phyloP scores from a whole-genome alignment of 345 rosid species.

The Arabidopsis arenosa region DNA sequence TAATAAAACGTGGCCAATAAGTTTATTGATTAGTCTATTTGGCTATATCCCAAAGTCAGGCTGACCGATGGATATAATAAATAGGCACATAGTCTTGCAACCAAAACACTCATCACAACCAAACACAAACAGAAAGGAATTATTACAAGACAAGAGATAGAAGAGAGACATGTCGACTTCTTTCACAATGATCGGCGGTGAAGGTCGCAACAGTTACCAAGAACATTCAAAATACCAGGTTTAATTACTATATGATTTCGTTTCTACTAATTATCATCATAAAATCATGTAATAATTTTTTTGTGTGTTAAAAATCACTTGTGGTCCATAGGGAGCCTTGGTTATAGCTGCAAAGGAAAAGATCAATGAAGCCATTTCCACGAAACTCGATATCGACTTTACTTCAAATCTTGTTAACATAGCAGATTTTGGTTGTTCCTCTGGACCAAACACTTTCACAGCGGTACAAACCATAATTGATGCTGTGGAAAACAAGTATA shows the following conservation, averaged over 20 bases:
- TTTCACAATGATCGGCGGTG: conserved; percentile 27
- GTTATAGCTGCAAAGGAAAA: conserved; percentile 39
- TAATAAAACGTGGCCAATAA: too few relatives aligned
- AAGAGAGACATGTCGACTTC: conserved; percentile 30
- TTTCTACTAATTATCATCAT: background rate
- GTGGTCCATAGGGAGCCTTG: conserved; percentile 41
- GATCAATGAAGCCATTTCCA: conserved; percentile 49
- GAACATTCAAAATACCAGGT: conserved; percentile 38
- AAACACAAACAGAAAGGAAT: background rate
- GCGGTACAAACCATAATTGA: conserved; percentile 54
- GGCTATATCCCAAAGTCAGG: background rate
- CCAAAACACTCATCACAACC: background rate
- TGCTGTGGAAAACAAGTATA: conserved; percentile 47
- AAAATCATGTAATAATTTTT: background rate
- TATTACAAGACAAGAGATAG: background rate
- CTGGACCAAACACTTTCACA: conserved; percentile 64
- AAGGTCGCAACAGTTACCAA: conserved; percentile 31
- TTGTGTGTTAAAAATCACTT: background rate
- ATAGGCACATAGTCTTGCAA: background rate
- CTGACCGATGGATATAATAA: background rate
- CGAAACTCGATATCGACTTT: conserved; percentile 47
- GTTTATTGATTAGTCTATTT: too few relatives aligned
- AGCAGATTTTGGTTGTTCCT: conserved; percentile 62
- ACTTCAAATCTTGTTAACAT: conserved; percentile 41
- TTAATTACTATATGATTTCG: background rate